A percentile compares a stretch with the other conserved stretches of the same genome.
Evolutionary conservation across 2,329 filamentous ascomycete genomes (phyloP).

Genomic region (Blastomyces parvus): DNA sequence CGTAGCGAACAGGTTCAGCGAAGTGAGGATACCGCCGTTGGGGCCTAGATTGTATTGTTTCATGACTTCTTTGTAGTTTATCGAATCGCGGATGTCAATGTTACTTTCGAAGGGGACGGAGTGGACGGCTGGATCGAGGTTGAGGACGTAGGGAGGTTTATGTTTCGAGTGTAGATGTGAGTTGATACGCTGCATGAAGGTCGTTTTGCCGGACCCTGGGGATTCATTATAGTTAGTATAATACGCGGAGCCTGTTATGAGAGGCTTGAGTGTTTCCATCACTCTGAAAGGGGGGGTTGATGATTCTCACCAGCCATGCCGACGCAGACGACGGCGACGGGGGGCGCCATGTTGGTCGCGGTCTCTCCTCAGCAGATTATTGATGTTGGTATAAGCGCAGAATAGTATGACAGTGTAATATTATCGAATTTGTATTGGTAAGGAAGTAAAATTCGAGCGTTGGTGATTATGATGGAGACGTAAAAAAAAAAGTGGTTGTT

Average conservation of each 20-base stretch:
- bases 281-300: not conserved
- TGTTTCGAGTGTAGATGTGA: constrained; percentile 75
- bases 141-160: constrained; percentile 84
- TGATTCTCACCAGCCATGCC: constrained; percentile 73
- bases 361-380: constrained; percentile 6
- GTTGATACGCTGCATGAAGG: constrained; percentile 98
- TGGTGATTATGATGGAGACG: not conserved
- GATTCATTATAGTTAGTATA: constrained; percentile 11
- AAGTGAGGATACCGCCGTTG: constrained; percentile 93
- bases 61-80: constrained; percentile 99
- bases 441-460: constrained; percentile 3
- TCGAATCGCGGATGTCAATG: constrained; percentile 96
- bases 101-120: constrained; percentile 92
- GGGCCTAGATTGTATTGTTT: constrained; percentile 96
- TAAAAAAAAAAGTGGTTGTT: not conserved
- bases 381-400: not conserved
- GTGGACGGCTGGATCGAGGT: constrained; percentile 90
- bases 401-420: not conserved
- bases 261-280: not conserved
- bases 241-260: constrained; percentile 2
- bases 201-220: constrained; percentile 90
- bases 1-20: constrained; percentile 90
- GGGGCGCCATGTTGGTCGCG: constrained; percentile 41
- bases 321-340: constrained; percentile 80
- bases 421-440: not conserved